Evolutionary conservation across 148 eudicot genomes (phyloP), one percentile per base, ranked within the genome.

Genomic region (Arbutus unedo): DNA sequence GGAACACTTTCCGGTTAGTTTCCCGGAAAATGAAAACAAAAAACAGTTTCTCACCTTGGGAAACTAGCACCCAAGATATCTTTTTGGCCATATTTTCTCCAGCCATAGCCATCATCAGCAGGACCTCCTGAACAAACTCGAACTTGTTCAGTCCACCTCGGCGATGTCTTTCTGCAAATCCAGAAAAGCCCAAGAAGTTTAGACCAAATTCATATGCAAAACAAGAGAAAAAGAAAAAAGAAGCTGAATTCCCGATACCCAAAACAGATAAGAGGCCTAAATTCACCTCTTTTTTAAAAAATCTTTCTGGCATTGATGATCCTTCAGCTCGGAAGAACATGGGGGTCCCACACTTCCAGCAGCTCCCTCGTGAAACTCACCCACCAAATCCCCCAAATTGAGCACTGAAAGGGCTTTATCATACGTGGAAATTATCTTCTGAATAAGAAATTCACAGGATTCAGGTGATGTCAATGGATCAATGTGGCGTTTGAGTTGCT

Each of bases 81-180:
- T 51, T 95, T 95, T 82, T 95, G 98, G 3, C 98, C 98, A 88
- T 95, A 95, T 85, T 95, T 95, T 74, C 98, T 91, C 98, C 98
- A 95, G 83, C 88, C 86, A 56, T 75, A 90, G 0, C 94, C 96
- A 84, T 95, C 98, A 57, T 87, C 84, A 72, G 87, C 93, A 21
- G 49, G 76, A 60, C 89, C 93, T 15, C 81, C 88, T 0, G 82
- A 55, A 60, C 86, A 59, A 9, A 92, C 86, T 7, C 83, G 48
- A 6, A 93, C 91, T 76, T 60, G 88, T 76, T 93, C 86, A 25
- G 88, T 88, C 92, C 90, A 89, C 77, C 77, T 82, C 31, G 85
- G 85, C 89, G 81, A 55, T 81, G 78, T 80, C 79, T 92, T 95
- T 86, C 98, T 95, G 83, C 77, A 85, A 83, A 77, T 66, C 0